Conservation (phyloP, 139 green algal species). For the Chlamydomonas asymmetrica region DNA sequence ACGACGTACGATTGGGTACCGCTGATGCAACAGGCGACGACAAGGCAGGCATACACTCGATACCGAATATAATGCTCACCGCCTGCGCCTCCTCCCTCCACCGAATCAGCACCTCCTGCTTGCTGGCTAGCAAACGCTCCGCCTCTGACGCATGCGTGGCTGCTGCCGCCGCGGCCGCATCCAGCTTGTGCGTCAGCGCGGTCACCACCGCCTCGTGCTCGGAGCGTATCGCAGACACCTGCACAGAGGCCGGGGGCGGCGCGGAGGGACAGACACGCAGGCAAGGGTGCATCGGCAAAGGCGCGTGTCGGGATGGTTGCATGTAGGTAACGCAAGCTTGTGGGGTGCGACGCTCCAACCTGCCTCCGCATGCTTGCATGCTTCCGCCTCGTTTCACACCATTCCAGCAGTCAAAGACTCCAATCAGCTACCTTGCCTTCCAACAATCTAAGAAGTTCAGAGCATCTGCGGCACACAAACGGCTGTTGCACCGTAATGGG, state of each 20-base stretch:
- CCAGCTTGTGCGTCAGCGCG: constrained; percentile 37
- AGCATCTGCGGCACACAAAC: too few species aligned
- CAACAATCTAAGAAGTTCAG: too few species aligned
- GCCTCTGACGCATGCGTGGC: constrained; percentile 39
- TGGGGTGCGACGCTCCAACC: too few species aligned
- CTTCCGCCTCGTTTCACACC: too few species aligned
- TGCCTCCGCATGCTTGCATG: too few species aligned
- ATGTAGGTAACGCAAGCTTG: too few species aligned
- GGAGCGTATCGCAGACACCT: constrained; percentile 34
- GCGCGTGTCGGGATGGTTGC: too few species aligned
- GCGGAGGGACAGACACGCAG: background rate
- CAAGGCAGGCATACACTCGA: background rate
- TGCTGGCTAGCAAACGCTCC: constrained; percentile 43
- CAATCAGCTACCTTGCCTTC: too few species aligned
- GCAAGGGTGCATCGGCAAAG: background rate
- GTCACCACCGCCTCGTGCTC: constrained; percentile 49
- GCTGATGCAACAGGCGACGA: background rate
- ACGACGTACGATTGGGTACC: background rate
- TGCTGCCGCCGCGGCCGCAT: constrained; percentile 23
- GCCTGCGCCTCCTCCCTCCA: constrained; percentile 55
- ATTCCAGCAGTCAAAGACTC: too few species aligned
- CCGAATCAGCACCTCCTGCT: constrained; percentile 47
- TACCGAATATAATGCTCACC: too few species aligned
- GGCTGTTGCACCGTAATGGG: too few species aligned
- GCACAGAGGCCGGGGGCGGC: background rate